A percentile compares a stretch with the other conserved stretches of the same genome.
Conservation (phyloP, 345 rosid genomes). For the Excoecaria agallocha region DNA sequence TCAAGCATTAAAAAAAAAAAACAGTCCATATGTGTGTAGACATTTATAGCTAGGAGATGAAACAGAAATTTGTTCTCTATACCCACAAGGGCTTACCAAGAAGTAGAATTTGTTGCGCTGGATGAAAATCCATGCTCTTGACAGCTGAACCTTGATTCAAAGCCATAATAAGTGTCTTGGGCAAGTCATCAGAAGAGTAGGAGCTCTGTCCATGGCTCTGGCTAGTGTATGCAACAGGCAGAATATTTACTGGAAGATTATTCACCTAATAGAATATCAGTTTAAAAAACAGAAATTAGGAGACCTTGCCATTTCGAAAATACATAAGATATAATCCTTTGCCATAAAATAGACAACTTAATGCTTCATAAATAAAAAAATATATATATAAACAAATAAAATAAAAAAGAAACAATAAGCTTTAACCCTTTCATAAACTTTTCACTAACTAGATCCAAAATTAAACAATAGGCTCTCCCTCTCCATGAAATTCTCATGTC, state of each 20-base stretch:
- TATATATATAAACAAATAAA: background rate
- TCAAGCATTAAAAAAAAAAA: constrained; percentile 14
- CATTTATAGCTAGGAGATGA: background rate
- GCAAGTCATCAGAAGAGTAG: constrained; percentile 74
- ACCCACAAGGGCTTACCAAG: constrained; percentile 52
- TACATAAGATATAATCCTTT: background rate
- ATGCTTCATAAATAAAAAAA: background rate
- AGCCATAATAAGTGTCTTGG: constrained; percentile 56
- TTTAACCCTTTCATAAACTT: background rate
- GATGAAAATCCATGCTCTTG: constrained; percentile 93
- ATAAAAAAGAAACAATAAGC: background rate
- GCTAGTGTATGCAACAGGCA: constrained; percentile 56
- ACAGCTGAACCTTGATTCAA: constrained; percentile 68
- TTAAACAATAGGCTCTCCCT: background rate
- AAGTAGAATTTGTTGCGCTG: constrained; percentile 67
- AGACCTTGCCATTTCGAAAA: background rate
- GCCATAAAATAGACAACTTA: background rate
- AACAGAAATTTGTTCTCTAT: constrained; percentile 5
- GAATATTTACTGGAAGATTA: constrained; percentile 63
- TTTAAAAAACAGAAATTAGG: constrained; percentile 1
- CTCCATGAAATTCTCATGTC: background rate
- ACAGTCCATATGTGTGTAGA: background rate
- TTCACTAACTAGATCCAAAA: background rate
- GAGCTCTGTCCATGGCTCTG: constrained; percentile 77
- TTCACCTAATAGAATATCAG: constrained; percentile 47